phyloP scores from a whole-genome alignment of 345 rosid genomes.

The Viola odorata region DNA sequence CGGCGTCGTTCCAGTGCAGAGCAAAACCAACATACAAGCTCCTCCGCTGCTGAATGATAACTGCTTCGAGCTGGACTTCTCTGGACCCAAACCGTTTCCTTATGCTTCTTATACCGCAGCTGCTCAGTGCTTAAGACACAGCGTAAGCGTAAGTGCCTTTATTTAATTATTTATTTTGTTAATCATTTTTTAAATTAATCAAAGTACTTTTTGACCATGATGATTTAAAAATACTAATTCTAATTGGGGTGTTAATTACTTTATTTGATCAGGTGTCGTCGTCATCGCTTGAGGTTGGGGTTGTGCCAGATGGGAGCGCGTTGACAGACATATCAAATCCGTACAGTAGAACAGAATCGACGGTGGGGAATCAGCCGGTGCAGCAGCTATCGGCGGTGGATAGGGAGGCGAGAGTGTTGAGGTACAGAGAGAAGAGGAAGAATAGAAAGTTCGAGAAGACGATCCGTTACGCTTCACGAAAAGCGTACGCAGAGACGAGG shows the following conservation, averaged over 20 bases:
- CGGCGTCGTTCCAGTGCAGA: constrained; percentile 80
- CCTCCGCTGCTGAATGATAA: constrained; percentile 40
- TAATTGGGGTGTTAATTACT: neutral
- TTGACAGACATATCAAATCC: constrained; percentile 59
- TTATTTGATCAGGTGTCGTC: constrained; percentile 67
- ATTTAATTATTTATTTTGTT: neutral
- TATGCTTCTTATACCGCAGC: constrained; percentile 28
- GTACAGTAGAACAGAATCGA: constrained; percentile 37
- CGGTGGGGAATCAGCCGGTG: constrained; percentile 31
- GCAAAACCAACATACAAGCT: constrained; percentile 24
- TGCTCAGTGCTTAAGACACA: constrained; percentile 47
- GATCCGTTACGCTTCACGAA: constrained; percentile 81
- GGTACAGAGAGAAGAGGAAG: constrained; percentile 99
- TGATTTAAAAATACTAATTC: too few species aligned
- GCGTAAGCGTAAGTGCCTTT: constrained; percentile 65
- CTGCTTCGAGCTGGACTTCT: constrained; percentile 56
- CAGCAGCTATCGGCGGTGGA: constrained; percentile 65
- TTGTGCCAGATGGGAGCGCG: constrained; percentile 79
- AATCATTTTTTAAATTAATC: neutral
- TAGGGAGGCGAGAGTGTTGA: constrained; percentile 84
- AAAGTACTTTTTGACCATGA: too few species aligned
- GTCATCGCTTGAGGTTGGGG: constrained; percentile 82
- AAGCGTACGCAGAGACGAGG: constrained; percentile 89
- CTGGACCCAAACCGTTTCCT: constrained; percentile 41
- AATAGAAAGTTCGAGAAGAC: constrained; percentile 95